These are phyloP conservation scores for Mortierella sp. DNA, from an alignment of 371 early-diverging fungal genomes.

Conservation along the genomic window DNA sequence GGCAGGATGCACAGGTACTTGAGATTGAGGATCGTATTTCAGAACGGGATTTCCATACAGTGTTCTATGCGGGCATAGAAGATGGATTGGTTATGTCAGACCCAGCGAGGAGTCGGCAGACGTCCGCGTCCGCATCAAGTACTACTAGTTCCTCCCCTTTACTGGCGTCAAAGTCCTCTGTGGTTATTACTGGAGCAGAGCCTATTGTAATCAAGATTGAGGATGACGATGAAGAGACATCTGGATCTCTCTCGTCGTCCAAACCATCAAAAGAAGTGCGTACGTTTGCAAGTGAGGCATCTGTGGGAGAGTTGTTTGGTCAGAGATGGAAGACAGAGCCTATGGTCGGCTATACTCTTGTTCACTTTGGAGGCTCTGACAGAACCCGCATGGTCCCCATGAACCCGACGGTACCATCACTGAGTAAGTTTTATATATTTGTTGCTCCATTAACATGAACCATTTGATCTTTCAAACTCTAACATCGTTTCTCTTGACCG, in stretches of 20 bases:
- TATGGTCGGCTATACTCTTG: constrained; percentile 45
- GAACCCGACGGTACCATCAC: constrained; percentile 44
- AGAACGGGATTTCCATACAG: constrained; percentile 19
- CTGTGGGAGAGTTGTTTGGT: constrained; percentile 47
- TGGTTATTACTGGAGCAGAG: neutral
- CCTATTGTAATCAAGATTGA: constrained; percentile 45
- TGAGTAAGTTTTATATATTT: constrained; percentile 26
- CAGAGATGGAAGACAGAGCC: constrained; percentile 47
- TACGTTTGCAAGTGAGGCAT: constrained; percentile 30
- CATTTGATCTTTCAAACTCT: neutral
- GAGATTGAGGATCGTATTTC: constrained; percentile 45
- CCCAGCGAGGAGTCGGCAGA: constrained; percentile 15
- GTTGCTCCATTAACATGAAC: neutral
- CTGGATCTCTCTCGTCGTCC: neutral
- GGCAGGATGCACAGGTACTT: constrained; percentile 50
- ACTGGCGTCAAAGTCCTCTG: neutral
- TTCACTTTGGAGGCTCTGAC: constrained; percentile 49
- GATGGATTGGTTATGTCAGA: neutral
- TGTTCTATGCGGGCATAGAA: constrained; percentile 17
- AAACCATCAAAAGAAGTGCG: constrained; percentile 3
- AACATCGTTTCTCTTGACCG: neutral
- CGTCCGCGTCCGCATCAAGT: constrained; percentile 14
- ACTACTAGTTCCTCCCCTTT: constrained; percentile 21
- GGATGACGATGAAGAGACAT: constrained; percentile 34
- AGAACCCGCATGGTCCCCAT: constrained; percentile 49